Evolutionary conservation across 225 moss, liverwort and hornwort species (phyloP), one percentile per base, ranked within the genome.

Genomic region (Marchantia paleacea): DNA sequence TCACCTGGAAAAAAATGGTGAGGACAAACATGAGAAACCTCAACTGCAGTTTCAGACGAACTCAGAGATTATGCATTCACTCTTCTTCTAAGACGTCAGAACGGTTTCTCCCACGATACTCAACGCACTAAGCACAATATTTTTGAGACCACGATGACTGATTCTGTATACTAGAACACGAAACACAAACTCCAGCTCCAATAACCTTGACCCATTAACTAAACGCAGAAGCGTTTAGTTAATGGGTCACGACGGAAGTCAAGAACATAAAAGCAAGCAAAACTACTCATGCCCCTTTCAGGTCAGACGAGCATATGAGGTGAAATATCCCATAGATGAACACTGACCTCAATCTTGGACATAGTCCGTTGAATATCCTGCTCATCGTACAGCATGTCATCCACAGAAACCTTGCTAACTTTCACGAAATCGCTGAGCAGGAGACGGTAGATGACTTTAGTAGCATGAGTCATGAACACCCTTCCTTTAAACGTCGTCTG

Each of bases 391-490:
- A 95, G 90, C 90, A 94, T 95, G 77, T 95, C 99, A 25, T 95
- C 94, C 9, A 94, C 94, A 18, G 95, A 95, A 24, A 86, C 91
- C 84, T 99, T 99, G 39, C 95, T 95, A 78, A 99, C 91, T 79
- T 95, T 99, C 60, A 99, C 99, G 55, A 91, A 95, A 85, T 95
- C 99, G 10, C 91, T 94, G 8, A 99, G 83, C 55, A 99, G 84
- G 20, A 99, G 92, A 87, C 93, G 91, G 86, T 95, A 99, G 78
- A 95, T 99, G 75, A 90, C 99, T 78, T 99, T 99, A 4, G 95
- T 99, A 79, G 99, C 99, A 88, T 94, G 99, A 24, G 99, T 99
- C 99, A 99, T 99, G 82, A 94, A 94, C 61, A 99, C 94, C 81
- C 99, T 87, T 70, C 95, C 99, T 81, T 92, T 94, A 73, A 95